A percentile compares a stretch with the other conserved stretches of the same genome.
Conservation (phyloP, 1,284 basidiomycete genomes). For the Coniophora puteana region DNA sequence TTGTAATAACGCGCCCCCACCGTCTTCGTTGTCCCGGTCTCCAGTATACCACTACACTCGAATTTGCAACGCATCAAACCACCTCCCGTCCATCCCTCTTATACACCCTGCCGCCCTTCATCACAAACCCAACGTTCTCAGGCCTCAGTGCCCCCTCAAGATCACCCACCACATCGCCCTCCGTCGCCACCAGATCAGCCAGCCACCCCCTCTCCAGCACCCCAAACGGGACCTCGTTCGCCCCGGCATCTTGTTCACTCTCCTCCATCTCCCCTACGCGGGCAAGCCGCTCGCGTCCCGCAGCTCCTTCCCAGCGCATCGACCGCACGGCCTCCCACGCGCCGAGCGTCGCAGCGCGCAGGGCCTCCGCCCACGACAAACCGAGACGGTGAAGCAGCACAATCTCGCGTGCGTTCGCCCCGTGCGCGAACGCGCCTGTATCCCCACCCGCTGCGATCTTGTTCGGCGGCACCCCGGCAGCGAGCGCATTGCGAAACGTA, state of each 20-base stretch:
- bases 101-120: conserved; percentile 54
- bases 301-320: conserved; percentile 44
- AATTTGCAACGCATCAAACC: too few relatives aligned
- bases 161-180: conserved; percentile 43
- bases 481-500: conserved; percentile 45
- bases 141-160: conserved; percentile 46
- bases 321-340: conserved; percentile 57
- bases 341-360: conserved; percentile 57
- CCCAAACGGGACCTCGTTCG: conserved; percentile 59
- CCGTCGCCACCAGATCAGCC: conserved; percentile 54
- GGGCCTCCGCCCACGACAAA: conserved; percentile 46
- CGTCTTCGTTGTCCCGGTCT: too few relatives aligned
- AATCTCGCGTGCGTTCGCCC: conserved; percentile 59
- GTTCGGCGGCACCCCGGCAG: conserved; percentile 34
- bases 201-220: conserved; percentile 48
- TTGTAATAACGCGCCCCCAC: too few relatives aligned
- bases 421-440: conserved; percentile 61
- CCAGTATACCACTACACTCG: too few relatives aligned
- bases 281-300: conserved; percentile 30
- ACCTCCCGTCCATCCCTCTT: conserved; percentile 46
- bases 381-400: conserved; percentile 57
- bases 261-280: conserved; percentile 27
- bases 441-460: conserved; percentile 61
- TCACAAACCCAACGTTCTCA: conserved; percentile 47
- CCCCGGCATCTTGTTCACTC: conserved; percentile 32